Evolutionary conservation across 1,284 basidiomycete species (phyloP).

Genomic region (Moesziomyces aphidis): DNA sequence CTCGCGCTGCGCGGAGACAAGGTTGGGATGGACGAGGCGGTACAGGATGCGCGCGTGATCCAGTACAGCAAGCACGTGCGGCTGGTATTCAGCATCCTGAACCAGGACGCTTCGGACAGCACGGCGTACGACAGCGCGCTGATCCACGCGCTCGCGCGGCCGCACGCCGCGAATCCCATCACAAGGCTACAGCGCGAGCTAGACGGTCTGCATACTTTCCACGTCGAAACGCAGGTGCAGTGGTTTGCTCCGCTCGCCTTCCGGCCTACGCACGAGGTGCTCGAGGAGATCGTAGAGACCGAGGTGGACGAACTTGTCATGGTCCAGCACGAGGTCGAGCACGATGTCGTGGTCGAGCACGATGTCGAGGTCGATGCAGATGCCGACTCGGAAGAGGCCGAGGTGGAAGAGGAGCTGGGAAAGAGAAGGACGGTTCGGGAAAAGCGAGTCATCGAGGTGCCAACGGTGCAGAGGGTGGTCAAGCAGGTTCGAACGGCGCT

Average conservation of each 20-base stretch:
- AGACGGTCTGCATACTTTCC: conserved; percentile 82
- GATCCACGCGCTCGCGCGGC: conserved; percentile 20
- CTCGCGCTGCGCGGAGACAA: conserved; percentile 25
- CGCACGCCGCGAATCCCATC: conserved; percentile 21
- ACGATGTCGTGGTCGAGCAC: too few relatives aligned
- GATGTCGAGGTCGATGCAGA: conserved; percentile 16
- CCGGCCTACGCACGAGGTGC: conserved; percentile 73
- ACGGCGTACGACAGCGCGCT: conserved; percentile 28
- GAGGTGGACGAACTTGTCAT: conserved; percentile 22
- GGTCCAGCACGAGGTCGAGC: conserved; percentile 48
- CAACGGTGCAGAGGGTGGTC: conserved; percentile 7
- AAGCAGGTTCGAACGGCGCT: conserved; percentile 11
- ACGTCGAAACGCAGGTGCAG: conserved; percentile 92
- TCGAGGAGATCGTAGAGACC: conserved; percentile 46
- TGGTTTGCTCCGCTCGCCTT: conserved; percentile 91
- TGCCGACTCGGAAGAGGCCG: neutral
- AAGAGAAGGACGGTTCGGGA: conserved; percentile 17
- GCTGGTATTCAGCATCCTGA: conserved; percentile 63
- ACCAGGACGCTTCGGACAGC: conserved; percentile 54
- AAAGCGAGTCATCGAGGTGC: conserved; percentile 21
- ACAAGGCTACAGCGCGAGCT: conserved; percentile 22
- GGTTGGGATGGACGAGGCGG: conserved; percentile 5
- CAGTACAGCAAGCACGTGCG: conserved; percentile 57
- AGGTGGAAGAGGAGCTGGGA: conserved; percentile 6
- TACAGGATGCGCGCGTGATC: conserved; percentile 52